Evolutionary conservation across 1,284 basidiomycete genomes (phyloP).

Genomic region (Phellopilus nigrolimitatus): DNA sequence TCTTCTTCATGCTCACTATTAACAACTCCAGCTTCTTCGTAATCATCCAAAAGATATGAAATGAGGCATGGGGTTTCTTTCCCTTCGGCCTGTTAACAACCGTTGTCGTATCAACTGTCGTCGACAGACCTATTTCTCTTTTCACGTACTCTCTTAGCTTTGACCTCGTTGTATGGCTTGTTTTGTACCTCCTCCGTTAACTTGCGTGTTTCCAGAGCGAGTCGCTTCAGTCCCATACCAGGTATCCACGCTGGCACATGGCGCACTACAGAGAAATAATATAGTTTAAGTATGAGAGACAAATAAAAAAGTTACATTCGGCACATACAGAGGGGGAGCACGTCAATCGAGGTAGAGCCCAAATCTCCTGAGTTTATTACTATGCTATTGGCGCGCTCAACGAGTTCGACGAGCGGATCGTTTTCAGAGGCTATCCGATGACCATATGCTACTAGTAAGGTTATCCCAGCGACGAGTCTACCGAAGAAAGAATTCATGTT

Average conservation of each 20-base stretch:
- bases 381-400: constrained; percentile 2
- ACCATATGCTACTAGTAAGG: background rate
- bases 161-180: constrained; percentile 5
- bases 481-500: too few species aligned
- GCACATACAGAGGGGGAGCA: constrained; percentile 23
- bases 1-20: constrained; percentile 6
- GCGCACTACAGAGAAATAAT: constrained; percentile 5
- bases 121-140: background rate
- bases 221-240: constrained; percentile 6
- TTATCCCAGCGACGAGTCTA: background rate
- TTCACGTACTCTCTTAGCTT: constrained; percentile 8
- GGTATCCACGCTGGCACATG: constrained; percentile 15
- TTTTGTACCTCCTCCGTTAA: background rate
- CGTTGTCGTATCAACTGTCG: too few species aligned
- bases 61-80: constrained; percentile 2
- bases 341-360: constrained; percentile 26
- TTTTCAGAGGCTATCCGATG: constrained; percentile 18
- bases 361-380: background rate
- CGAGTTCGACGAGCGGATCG: constrained; percentile 30
- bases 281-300: background rate
- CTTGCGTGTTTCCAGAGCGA: background rate
- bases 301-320: background rate
- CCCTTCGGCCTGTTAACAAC: constrained; percentile 8
- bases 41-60: constrained; percentile 7
- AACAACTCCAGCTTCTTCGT: background rate